phyloP scores from a whole-genome alignment of 257 asterid genomes.

The Ligustrum vulgare region DNA sequence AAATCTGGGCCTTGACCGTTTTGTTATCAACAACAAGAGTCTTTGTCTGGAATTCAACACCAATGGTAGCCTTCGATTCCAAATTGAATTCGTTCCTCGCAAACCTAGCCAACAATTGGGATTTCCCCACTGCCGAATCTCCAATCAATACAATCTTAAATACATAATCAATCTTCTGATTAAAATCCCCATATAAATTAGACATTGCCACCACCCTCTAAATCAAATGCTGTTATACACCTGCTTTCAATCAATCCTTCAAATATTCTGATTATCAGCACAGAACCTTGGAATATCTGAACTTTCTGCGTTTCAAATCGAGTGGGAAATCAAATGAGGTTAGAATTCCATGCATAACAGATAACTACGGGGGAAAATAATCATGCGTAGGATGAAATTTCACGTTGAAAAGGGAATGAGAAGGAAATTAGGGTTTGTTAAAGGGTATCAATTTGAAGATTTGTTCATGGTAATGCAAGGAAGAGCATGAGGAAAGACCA shows the following conservation, averaged over 20 bases:
- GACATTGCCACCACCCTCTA: conserved; percentile 48
- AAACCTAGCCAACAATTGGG: conserved; percentile 82
- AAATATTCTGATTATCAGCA: conserved; percentile 12
- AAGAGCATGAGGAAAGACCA: conserved; percentile 9
- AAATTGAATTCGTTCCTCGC: conserved; percentile 82
- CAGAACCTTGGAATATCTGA: conserved; percentile 3
- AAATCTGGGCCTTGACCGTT: conserved; percentile 90
- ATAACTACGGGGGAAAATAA: background rate
- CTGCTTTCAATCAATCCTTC: conserved; percentile 34
- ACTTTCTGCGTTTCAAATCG: conserved; percentile 17
- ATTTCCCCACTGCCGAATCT: conserved; percentile 89
- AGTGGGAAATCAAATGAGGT: conserved; percentile 17
- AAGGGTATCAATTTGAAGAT: conserved; percentile 19
- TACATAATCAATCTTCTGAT: conserved; percentile 85
- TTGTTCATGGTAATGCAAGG: background rate
- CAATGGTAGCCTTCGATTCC: conserved; percentile 88
- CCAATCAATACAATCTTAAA: conserved; percentile 84
- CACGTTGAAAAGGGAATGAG: conserved; percentile 12
- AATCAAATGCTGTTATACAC: conserved; percentile 5
- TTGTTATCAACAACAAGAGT: conserved; percentile 72
- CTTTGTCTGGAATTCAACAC: conserved; percentile 88
- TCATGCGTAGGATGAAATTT: conserved; percentile 9
- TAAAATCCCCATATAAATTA: conserved; percentile 67
- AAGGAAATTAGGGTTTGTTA: conserved; percentile 24
- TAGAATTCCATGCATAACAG: conserved; percentile 17